These are phyloP conservation scores for Lentinula detonsa DNA, from an alignment of 768 basidiomycete species.

Conservation along the genomic window DNA sequence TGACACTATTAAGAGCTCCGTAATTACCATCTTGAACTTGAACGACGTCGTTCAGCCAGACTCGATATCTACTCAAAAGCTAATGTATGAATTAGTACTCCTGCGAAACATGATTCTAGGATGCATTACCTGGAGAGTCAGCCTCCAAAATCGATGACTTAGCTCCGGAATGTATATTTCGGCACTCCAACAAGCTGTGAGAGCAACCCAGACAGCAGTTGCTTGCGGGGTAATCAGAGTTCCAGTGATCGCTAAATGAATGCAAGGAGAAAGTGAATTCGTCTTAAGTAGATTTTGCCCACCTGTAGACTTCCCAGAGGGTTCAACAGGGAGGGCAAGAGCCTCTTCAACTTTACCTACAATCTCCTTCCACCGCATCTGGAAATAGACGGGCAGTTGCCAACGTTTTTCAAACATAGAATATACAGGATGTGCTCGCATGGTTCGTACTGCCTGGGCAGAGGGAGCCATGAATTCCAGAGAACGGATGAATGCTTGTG, in stretches of 20 bases:
- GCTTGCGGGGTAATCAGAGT: conserved; percentile 58
- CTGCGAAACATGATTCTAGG: background rate
- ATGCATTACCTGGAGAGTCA: conserved; percentile 77
- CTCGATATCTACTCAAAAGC: conserved; percentile 76
- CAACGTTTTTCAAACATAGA: conserved; percentile 75
- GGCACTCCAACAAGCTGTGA: conserved; percentile 80
- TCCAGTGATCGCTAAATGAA: background rate
- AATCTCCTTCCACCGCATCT: conserved; percentile 95
- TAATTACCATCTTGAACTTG: conserved; percentile 38
- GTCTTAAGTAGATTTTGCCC: background rate
- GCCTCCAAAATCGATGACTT: conserved; percentile 81
- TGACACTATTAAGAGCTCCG: background rate
- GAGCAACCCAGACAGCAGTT: conserved; percentile 62
- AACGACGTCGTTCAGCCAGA: conserved; percentile 62
- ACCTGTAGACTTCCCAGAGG: background rate
- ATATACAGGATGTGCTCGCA: conserved; percentile 72
- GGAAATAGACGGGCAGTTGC: conserved; percentile 97
- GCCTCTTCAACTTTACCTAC: conserved; percentile 69
- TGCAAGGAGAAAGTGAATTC: background rate
- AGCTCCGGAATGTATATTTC: conserved; percentile 83
- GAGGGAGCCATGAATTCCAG: conserved; percentile 84
- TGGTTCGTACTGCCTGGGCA: conserved; percentile 54
- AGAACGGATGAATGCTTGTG: conserved; percentile 75
- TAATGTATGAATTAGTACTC: conserved; percentile 20
- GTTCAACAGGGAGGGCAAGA: conserved; percentile 30